Conservation (phyloP, 1,284 basidiomycete genomes). For the Ustilago trichophora region DNA sequence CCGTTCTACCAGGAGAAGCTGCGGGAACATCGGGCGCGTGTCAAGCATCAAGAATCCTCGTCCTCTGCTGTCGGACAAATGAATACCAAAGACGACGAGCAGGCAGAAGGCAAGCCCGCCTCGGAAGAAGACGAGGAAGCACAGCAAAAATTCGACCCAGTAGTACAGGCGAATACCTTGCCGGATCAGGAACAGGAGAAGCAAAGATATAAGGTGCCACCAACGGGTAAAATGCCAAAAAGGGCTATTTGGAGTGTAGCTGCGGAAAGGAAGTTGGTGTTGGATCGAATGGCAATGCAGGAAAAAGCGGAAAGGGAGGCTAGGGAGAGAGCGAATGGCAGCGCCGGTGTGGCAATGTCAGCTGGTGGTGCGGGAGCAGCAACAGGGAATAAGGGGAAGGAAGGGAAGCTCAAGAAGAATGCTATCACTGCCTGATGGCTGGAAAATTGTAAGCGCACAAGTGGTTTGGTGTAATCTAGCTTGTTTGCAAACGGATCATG, state of each 20-base stretch:
- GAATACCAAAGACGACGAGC: neutral
- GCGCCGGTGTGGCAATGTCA: neutral
- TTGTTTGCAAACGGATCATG: no score
- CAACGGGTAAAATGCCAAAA: slow-evolving; percentile 61
- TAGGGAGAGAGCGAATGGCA: neutral
- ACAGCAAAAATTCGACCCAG: slow-evolving; percentile 15
- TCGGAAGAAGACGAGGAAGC: slow-evolving; percentile 2
- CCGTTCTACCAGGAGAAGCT: slow-evolving; percentile 71
- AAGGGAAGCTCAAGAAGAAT: slow-evolving; percentile 23
- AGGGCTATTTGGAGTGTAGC: slow-evolving; percentile 35
- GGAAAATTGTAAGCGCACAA: no score
- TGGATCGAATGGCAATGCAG: slow-evolving; percentile 8
- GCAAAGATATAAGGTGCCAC: slow-evolving; percentile 61
- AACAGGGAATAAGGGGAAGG: slow-evolving; percentile 1
- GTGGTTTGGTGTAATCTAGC: no score
- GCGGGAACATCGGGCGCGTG: slow-evolving; percentile 23
- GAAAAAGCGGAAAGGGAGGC: slow-evolving; percentile 1
- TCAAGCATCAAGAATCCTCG: slow-evolving; percentile 21
- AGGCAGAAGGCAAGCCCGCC: neutral
- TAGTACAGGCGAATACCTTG: slow-evolving; percentile 26
- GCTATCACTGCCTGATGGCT: slow-evolving; percentile 25
- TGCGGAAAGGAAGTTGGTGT: slow-evolving; percentile 3
- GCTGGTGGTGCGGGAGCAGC: neutral
- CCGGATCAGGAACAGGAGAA: slow-evolving; percentile 60
- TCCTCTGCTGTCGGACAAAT: neutral